A percentile compares a stretch with the other conserved stretches of the same genome.
These are phyloP conservation scores for Atalantia buxifolia DNA, from an alignment of 345 rosid species.

Conservation along the genomic window DNA sequence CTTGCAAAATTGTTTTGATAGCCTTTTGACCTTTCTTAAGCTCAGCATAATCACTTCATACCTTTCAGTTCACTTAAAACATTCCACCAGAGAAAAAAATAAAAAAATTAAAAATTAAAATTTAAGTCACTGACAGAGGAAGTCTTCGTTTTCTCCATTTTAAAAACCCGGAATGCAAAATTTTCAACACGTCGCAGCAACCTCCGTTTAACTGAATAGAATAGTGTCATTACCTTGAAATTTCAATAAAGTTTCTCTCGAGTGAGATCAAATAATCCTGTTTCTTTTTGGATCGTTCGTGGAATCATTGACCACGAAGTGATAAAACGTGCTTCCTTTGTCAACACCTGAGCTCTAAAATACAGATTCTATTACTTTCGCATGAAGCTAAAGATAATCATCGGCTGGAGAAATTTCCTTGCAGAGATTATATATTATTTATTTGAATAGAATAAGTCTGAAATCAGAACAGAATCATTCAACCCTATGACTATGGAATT, in stretches of 20 bases:
- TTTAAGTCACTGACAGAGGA: background rate
- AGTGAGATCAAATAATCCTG: background rate
- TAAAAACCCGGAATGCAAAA: background rate
- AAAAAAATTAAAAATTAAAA: background rate
- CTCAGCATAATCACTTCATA: background rate
- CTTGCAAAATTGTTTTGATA: background rate
- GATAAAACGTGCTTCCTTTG: background rate
- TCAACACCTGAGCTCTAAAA: background rate
- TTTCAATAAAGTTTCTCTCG: background rate
- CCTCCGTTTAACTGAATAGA: background rate
- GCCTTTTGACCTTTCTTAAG: background rate
- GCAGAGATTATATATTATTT: background rate
- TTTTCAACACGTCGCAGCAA: background rate
- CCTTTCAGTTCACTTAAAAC: background rate
- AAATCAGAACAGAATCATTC: background rate
- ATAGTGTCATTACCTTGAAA: background rate
- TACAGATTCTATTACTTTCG: background rate
- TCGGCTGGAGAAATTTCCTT: background rate
- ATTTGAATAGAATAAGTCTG: background rate
- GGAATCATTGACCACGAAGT: background rate
- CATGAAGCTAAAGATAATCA: background rate
- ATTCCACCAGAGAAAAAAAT: background rate
- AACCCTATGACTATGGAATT: background rate
- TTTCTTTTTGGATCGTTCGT: background rate
- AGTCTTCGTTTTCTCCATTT: background rate